Evolutionary conservation across 2,329 filamentous ascomycete species (phyloP), one percentile per base, ranked within the genome.

Genomic region (Aspergillus pseudonomiae): DNA sequence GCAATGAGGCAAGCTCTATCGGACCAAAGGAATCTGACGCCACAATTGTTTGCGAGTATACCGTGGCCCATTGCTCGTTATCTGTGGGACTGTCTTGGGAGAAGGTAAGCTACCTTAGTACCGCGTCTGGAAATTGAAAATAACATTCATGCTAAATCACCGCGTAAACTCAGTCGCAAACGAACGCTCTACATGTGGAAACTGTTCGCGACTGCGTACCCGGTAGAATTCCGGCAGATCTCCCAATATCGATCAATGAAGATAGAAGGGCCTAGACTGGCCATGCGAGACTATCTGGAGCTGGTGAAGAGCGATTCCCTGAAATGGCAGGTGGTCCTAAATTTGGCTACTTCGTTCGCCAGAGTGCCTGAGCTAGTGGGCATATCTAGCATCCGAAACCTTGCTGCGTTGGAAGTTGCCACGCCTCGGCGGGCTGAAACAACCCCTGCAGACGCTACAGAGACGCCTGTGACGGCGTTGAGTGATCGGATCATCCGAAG

Each of bases 151-250:
- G 39, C 30, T 12, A 21, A 12, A 3, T 59, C 16, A 12, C 16
- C 24, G 6, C 19, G 6, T 67, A 28, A 36, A 28, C 46, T 46
- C 57, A 43, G 69, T 39, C 56, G 21, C 52, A 61, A 58, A 36
- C 69, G 74, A 63, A 82, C 78, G 26, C 67, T 81, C 32, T 71
- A 80, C 59, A 77, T 79, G 68, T 82, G 80, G 80, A 80, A 78
- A 46, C 69, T 80, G n/a, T 73, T 81, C 58, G 74, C 75, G 19
- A 74, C 68, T 5, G 70, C 65, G 21, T 82, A 81, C 67, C 75
- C 77, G 10, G 45, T 58, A 10, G 66, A 79, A 41, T 80, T 82
- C 45, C 66, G 64, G 9, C 36, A 69, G 24, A 26, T 73, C 21
- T 60, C 69, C 6, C 69, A 69, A 16, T 69, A 74, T 30, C 78